Evolutionary conservation across 2,329 filamentous ascomycete species (phyloP), one percentile per base, ranked within the genome.

Genomic region (Westerdykella aurantiaca): DNA sequence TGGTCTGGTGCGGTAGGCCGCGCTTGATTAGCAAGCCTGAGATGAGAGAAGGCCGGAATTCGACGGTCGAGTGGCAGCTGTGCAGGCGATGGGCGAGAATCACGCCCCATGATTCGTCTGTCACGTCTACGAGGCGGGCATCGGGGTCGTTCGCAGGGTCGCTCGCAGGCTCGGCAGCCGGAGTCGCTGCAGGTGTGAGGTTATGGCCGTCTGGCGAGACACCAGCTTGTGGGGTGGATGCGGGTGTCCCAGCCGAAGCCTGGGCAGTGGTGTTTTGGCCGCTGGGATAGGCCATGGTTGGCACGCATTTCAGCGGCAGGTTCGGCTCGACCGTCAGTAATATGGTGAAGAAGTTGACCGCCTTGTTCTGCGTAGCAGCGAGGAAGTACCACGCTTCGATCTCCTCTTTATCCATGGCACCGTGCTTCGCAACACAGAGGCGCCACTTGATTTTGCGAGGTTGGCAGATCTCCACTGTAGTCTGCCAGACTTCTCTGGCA

Each of bases 401-500:
- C 63, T 90, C 86, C 6, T 79, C 75, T 23, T 74, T 71, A 21
- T 84, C 80, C 77, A 88, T 85, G 2, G 77, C 69, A 2, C 83
- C 82, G 38, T 79, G 81, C 63, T 86, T 86, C 29, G 84, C 81
- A 47, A 94, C 77, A 47, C 88, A 81, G 10, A 93, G 71, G 13
- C 86, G 81, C 86, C 87, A 91, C 44, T 83, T 81, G 0, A 90
- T 81, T 55, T 81, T 83, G 64, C 82, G 80, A 13, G 74, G 72
- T 0, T 82, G 79, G 29, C 89, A 79, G 25, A 91, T 77, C n/a
- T 84, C 83, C 23, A 84, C 71, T 0, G 87, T 91, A 1, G 82
- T 85, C 43, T 82, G 78, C 86, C 87, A 91, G 3, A 93, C 85
- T 56, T 90, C 86, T 38, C 78, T 75, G 1, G 81, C 80, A n/a